Base-by-base conservation (phyloP, 139 green algal species). In the Tetradesmus obliquus region DNA sequence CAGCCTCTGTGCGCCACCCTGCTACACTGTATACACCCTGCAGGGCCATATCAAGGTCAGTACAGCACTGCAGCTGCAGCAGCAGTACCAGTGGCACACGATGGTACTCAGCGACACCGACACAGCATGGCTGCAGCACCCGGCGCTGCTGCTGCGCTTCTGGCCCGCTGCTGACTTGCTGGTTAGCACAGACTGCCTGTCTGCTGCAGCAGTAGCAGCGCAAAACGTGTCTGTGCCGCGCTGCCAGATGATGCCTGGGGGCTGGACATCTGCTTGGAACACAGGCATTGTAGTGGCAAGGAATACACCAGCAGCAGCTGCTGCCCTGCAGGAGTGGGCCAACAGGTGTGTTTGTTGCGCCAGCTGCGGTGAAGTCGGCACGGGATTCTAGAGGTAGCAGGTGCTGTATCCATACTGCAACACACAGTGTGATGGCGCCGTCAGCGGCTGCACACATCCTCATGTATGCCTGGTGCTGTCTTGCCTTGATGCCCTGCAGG, bases 121-220 rank as follows among this genome's bases (percentile, higher is more conserved):
- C 62, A 57, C 62, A 3, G 82, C 55, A 8, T 87, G 82, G 82
- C 53, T 72, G 54, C 60, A 71, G 82, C 82, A 87, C 54, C 82
- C 82, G 4, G 54, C 54, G 6, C 5, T 55, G 53, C 82, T 87
- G 54, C 82, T 74, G 55, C 55, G 7, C 8, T 55, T 87, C 5
- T 87, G 54, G 3, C 82, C 82, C 3, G 1, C 53, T 54, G 82
- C 82, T 19, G 82, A 87, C 55, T 54, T 87, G 4, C 53, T 87
- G 82, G 82, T 87, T 13, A 71, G 53, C 24, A 87, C 82, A 87
- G 82, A 87, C 54, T 87, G 82, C 55, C n/a, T 87, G 19, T 87
- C 82, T 54, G 19, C 53, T 7, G 3, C 8, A 20, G 82, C 82
- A 87, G 82, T 87, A 17, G 82, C 17, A 51, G 5, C 60, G 54